Base-by-base conservation (phyloP, 2,329 filamentous ascomycete species). In the Aspergillus viridinutans region DNA sequence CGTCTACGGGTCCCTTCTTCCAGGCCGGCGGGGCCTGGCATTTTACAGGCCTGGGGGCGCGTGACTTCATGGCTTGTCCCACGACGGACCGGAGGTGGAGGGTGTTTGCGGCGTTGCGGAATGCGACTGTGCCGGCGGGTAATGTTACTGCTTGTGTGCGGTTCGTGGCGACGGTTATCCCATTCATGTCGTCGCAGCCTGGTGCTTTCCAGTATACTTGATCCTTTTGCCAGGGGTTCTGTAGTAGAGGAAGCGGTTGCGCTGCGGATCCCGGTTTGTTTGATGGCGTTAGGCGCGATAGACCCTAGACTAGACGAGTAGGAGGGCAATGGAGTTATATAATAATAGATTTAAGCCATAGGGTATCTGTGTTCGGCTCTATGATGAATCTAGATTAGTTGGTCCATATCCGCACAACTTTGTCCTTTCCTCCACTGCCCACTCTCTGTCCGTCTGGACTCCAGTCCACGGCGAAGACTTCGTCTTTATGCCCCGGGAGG, bases 401-500 rank as follows among this genome's bases (percentile, higher is more conserved):
- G 64, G 83, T 80, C 85, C 85, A 88, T 64, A 87, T 81, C 67
- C 83, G 78, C 53, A 88, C 83, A 52, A 81, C 80, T 74, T 96
- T 97, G 74, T 99, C 94, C 72, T 93, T 93, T 9, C 94, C 94
- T 54, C 92, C 94, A 72, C 92, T 96, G 20, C 87, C 92, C 17
- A 97, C 92, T 65, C 87, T 87, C 65, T 90, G 84, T 8, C 94
- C 94, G 71, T 97, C 92, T 0, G 91, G 88, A 65, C 90, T 92
- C 94, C 93, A 97, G 72, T 97, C 93, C 12, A 97, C 87, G 0
- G 92, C 91, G 73, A 92, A 97, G 0, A 97, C 92, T 72, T 97
- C 90, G 67, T 96, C 93, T 71, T 90, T 85, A 72, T 97, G 93
- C 0, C 93, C 92, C 0, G 92, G 91, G 49, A 97, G 78, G 77